These are phyloP conservation scores for Chionographis japonica DNA, from an alignment of 106 monocot genomes.

Conservation along the genomic window DNA sequence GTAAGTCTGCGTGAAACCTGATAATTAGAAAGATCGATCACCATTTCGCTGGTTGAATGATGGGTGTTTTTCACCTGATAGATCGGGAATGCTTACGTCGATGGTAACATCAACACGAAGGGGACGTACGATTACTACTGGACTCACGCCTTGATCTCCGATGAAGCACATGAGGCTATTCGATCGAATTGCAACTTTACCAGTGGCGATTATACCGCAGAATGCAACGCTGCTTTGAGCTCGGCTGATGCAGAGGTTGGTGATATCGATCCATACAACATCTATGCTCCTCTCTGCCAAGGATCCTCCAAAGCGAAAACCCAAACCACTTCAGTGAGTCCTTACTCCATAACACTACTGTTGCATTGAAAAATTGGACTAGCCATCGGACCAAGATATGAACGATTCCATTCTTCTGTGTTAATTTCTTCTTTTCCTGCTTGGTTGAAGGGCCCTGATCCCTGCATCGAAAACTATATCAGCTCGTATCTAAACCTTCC, in stretches of 20 bases:
- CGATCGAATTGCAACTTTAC: slow-evolving; percentile 13
- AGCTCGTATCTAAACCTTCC: slow-evolving; percentile 20
- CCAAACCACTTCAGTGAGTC: background rate
- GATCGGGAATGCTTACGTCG: slow-evolving; percentile 49
- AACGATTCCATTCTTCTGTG: too few relatives aligned
- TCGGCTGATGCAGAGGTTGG: background rate
- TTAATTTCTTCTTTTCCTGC: background rate
- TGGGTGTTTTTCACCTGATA: background rate
- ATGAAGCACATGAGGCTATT: slow-evolving; percentile 19
- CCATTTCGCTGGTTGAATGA: background rate
- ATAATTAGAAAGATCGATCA: too few relatives aligned
- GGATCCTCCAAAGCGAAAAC: background rate
- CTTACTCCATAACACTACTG: too few relatives aligned
- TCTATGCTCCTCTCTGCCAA: slow-evolving; percentile 46
- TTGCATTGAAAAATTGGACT: too few relatives aligned
- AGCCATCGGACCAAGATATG: too few relatives aligned
- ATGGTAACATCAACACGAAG: background rate
- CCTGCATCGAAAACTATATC: slow-evolving; percentile 15
- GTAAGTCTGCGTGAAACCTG: slow-evolving; percentile 9
- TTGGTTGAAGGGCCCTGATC: slow-evolving; percentile 15
- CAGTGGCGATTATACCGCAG: too few relatives aligned
- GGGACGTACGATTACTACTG: slow-evolving; percentile 20
- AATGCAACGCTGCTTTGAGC: slow-evolving; percentile 8
- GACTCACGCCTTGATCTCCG: slow-evolving; percentile 38
- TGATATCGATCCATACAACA: slow-evolving; percentile 36